Base-by-base conservation (phyloP, 23 red algal genomes). In the Gracilaria domingensis region DNA sequence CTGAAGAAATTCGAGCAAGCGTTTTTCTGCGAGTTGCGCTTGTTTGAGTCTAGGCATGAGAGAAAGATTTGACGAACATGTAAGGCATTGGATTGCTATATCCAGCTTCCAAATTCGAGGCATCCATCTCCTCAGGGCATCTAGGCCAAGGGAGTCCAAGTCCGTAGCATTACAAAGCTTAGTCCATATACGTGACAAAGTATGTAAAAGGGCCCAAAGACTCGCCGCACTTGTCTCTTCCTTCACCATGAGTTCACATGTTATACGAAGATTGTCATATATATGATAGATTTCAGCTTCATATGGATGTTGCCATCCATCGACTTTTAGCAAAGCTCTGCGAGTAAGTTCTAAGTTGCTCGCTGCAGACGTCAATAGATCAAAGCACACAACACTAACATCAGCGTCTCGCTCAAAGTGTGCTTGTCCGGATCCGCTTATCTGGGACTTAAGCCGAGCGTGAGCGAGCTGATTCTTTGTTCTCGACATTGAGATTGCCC, bases 231-330 rank as follows among this genome's bases (percentile, higher is more conserved):
- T 48, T 26, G 42, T 26, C 13, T 77, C 8, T 16, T 77, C 72
- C 20, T 30, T 77, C 72, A 33, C 42, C 72, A 77, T 77, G 45
- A 51, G 28, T 45, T 77, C 25, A 30, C 72, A 77, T 45, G 28
- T 50, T 4, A 7, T 77, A 23, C 38, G 14, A 28, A 77, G 72
- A 25, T 29, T 30, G 50, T 77, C 72, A 51, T 30, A 77, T 7
- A 77, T 77, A 12, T 77, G 30, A 51, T 29, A 50, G 21, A 77
- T 42, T 77, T 77, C 72, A 29, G 39, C 38, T 35, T 77, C 72
- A 26, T 18, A 50, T 17, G 45, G 45, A 49, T 49, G 72, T 45
- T 50, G 12, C 72, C 72, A 77, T 28, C 42, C 42, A 50, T 77
- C 39, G 23, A 34, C 26, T 13, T 30, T n/a, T 14, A 28, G 0